A percentile compares a stretch with the other conserved stretches of the same genome.
phyloP scores from a whole-genome alignment of 371 early-diverging fungal species.

The Capniomyces stellatus region DNA sequence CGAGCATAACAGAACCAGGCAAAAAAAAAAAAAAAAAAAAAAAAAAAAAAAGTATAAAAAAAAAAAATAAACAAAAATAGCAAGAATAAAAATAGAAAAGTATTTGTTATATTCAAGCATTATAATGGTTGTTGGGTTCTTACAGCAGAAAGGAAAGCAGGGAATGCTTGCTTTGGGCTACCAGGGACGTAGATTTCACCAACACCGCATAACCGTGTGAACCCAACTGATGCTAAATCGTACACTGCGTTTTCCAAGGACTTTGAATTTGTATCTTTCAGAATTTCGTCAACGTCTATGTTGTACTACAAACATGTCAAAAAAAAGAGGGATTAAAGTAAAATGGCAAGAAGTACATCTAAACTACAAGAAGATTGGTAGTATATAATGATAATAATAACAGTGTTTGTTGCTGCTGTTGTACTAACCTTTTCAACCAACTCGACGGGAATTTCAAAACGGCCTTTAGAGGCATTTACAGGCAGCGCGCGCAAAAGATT shows the following conservation, averaged over 20 bases:
- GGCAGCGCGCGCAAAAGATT: slow-evolving; percentile 34
- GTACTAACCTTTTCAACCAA: slow-evolving; percentile 9
- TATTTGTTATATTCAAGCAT: neutral
- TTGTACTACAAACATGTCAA: slow-evolving; percentile 11
- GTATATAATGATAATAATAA: too few relatives aligned
- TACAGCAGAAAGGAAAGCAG: slow-evolving; percentile 30
- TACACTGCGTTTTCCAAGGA: slow-evolving; percentile 18
- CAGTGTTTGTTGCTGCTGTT: too few relatives aligned
- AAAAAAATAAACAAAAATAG: neutral
- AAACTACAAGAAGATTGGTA: too few relatives aligned
- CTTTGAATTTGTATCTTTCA: slow-evolving; percentile 5
- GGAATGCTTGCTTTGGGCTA: slow-evolving; percentile 22
- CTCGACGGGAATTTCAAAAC: neutral
- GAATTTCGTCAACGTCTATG: slow-evolving; percentile 10
- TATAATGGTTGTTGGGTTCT: slow-evolving; percentile 1
- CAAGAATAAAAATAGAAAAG: neutral
- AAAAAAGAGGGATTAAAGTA: too few relatives aligned
- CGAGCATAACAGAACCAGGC: neutral
- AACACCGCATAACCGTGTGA: slow-evolving; percentile 22
- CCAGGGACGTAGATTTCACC: slow-evolving; percentile 17
- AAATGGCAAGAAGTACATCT: too few relatives aligned
- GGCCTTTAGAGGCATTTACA: neutral
- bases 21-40: neutral
- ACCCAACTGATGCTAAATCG: slow-evolving; percentile 19
- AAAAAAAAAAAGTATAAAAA: slow-evolving; percentile 1